phyloP scores from a whole-genome alignment of 805 yeast genomes.

The Torulaspora quercuum region DNA sequence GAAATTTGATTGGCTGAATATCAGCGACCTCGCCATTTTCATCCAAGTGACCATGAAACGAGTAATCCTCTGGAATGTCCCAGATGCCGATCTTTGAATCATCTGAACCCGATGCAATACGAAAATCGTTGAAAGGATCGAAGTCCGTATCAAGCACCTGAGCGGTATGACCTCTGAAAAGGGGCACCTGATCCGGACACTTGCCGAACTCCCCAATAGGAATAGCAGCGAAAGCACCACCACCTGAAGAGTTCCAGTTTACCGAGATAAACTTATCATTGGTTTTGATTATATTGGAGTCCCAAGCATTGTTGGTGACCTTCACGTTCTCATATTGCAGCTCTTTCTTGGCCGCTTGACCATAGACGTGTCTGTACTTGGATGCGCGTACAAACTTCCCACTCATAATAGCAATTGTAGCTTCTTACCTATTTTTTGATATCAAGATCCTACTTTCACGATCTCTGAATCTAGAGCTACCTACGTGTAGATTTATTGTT shows the following conservation, averaged over 20 bases:
- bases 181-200: constrained; percentile 87
- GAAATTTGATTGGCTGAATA: constrained; percentile 62
- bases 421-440: neutral
- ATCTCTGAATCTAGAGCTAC: neutral
- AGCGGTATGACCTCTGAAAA: constrained; percentile 94
- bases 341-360: constrained; percentile 67
- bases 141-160: constrained; percentile 94
- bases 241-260: constrained; percentile 94
- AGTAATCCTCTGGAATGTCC: constrained; percentile 80
- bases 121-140: constrained; percentile 80
- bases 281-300: constrained; percentile 80
- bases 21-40: constrained; percentile 60
- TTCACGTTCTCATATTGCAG: constrained; percentile 49
- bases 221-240: constrained; percentile 95
- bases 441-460: too few relatives aligned
- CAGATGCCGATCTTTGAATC: constrained; percentile 80
- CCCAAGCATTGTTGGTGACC: constrained; percentile 92
- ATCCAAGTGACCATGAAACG: constrained; percentile 58
- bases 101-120: constrained; percentile 76
- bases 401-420: constrained; percentile 41
- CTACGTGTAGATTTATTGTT: too few relatives aligned
- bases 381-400: constrained; percentile 94
- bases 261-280: constrained; percentile 84
- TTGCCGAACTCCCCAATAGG: constrained; percentile 86
- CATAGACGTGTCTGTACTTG: constrained; percentile 93